Conservation (phyloP, 345 rosid genomes). For the Arabidopsis arenosa region DNA sequence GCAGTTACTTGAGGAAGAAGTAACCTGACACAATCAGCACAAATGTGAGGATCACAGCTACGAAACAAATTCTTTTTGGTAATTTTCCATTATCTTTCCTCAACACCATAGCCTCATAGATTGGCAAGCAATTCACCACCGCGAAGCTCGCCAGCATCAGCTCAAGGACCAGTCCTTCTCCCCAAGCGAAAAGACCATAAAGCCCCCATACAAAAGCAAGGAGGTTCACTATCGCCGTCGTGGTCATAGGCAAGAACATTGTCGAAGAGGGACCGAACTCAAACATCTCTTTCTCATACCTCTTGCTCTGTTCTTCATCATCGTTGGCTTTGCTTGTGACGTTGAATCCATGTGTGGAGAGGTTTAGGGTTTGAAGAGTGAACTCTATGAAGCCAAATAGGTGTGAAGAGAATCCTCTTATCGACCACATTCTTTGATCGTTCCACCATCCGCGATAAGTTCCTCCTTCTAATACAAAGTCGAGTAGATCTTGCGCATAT, state of each 20-base stretch:
- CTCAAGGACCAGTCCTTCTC: constrained; percentile 49
- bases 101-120: constrained; percentile 61
- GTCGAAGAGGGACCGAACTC: constrained; percentile 67
- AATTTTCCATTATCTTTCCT: constrained; percentile 65
- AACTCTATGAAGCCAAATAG: constrained; percentile 55
- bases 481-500: constrained; percentile 56
- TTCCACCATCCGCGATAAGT: constrained; percentile 67
- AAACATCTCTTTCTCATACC: constrained; percentile 60
- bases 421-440: constrained; percentile 64
- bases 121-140: constrained; percentile 54
- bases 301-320: constrained; percentile 60
- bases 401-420: constrained; percentile 56
- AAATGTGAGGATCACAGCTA: constrained; percentile 44
- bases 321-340: constrained; percentile 64
- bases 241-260: constrained; percentile 54
- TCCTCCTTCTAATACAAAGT: constrained; percentile 49
- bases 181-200: constrained; percentile 13
- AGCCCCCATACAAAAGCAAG: constrained; percentile 49
- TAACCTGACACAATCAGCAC: constrained; percentile 40
- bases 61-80: constrained; percentile 40
- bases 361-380: constrained; percentile 50
- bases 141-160: constrained; percentile 52
- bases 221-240: constrained; percentile 58
- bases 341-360: constrained; percentile 56
- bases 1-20: constrained; percentile 33